These are phyloP conservation scores for Wallacemonas rigidus DNA, from an alignment of 208 protist species.

Conservation along the genomic window DNA sequence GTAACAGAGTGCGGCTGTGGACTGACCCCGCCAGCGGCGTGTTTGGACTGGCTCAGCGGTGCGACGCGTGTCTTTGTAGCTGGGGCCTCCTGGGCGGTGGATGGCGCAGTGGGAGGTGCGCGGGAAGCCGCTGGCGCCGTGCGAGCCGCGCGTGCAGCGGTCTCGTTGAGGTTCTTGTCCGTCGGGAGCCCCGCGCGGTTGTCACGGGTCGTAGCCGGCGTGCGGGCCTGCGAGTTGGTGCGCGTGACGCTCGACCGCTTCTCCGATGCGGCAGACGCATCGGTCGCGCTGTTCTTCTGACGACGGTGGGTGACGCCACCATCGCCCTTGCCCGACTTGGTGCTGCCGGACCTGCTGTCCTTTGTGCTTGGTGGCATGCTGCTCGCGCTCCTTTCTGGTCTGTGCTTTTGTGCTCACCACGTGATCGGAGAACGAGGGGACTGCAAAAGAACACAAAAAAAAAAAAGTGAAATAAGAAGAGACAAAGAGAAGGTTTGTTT, in stretches of 20 bases:
- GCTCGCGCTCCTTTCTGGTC: no score
- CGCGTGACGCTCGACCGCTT: neutral
- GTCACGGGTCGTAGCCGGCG: conserved; percentile 8
- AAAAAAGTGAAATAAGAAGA: conserved; percentile 20
- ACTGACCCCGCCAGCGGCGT: neutral
- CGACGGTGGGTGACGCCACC: conserved; percentile 2
- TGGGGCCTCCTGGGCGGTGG: neutral
- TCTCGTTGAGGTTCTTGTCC: neutral
- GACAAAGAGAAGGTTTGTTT: neutral
- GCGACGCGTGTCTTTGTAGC: conserved; percentile 4
- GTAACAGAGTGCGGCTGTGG: neutral
- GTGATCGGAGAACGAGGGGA: neutral
- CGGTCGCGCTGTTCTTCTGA: conserved; percentile 10
- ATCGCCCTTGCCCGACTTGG: neutral
- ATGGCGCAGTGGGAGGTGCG: neutral
- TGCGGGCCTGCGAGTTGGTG: conserved; percentile 11
- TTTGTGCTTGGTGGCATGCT: conserved; percentile 5
- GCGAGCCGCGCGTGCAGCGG: neutral
- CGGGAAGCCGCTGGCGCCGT: neutral
- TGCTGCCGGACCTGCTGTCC: neutral
- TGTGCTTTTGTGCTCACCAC: neutral
- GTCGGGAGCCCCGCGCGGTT: conserved; percentile 8
- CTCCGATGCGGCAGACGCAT: neutral
- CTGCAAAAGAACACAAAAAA: conserved; percentile 22
- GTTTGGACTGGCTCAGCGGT: conserved; percentile 13